Percentiles rank a stretch among this genome's conserved stretches.
Evolutionary conservation across 108 stramenopile species (phyloP).

Genomic region (Pseudonitzschia delicatissima): DNA sequence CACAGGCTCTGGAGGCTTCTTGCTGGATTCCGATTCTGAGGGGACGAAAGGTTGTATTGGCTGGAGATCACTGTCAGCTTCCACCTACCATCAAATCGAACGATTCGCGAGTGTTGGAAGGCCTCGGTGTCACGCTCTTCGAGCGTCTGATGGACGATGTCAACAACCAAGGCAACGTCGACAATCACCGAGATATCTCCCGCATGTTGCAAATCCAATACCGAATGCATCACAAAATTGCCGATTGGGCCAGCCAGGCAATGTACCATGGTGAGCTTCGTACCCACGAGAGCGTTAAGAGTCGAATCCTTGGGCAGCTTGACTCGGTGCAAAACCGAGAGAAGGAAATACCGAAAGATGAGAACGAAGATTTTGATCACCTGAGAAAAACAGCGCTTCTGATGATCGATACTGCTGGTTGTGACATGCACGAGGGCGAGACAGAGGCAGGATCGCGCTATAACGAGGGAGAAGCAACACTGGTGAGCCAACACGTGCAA

Average conservation of each 20-base stretch:
- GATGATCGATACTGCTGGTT: constrained; percentile 93
- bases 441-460: constrained; percentile 75
- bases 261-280: constrained; percentile 79
- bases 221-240: constrained; percentile 92
- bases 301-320: constrained; percentile 53
- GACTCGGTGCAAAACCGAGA: background rate
- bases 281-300: constrained; percentile 59
- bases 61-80: constrained; percentile 96
- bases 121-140: constrained; percentile 89
- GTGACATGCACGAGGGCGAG: constrained; percentile 79
- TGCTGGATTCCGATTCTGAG: constrained; percentile 93
- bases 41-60: constrained; percentile 83
- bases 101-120: constrained; percentile 43
- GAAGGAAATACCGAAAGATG: constrained; percentile 1
- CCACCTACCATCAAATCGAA: constrained; percentile 91
- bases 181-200: constrained; percentile 41
- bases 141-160: constrained; percentile 86
- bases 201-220: constrained; percentile 94
- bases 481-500: constrained; percentile 75
- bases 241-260: constrained; percentile 90
- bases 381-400: constrained; percentile 54
- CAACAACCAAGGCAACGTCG: constrained; percentile 5
- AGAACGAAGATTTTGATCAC: constrained; percentile 9
- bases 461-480: constrained; percentile 77
- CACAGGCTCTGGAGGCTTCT: constrained; percentile 93